A percentile compares a stretch with the other conserved stretches of the same genome.
phyloP scores from a whole-genome alignment of 441 rosid species.

The Syzygium malaccense region DNA sequence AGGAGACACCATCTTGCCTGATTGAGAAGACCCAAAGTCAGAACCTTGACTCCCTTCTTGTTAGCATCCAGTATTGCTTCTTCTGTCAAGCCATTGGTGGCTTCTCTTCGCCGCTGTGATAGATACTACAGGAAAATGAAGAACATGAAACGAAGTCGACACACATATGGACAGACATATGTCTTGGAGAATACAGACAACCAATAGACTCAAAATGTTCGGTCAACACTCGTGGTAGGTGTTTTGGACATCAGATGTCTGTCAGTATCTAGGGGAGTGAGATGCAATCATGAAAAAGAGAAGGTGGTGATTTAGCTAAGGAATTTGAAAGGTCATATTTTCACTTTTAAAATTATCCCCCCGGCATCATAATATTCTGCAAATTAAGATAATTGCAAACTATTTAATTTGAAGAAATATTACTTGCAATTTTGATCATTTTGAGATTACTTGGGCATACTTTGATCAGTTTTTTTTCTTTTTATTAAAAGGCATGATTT shows the following conservation, averaged over 20 bases:
- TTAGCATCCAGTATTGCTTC: conserved; percentile 48
- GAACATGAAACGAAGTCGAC: neutral
- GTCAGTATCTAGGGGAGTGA: neutral
- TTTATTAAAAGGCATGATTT: too few relatives aligned
- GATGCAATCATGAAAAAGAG: neutral
- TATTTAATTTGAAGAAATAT: too few relatives aligned
- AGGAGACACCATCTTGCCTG: conserved; percentile 26
- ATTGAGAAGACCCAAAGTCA: conserved; percentile 51
- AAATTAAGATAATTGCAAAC: too few relatives aligned
- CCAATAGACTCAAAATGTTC: neutral
- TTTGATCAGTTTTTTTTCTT: too few relatives aligned
- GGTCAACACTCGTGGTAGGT: neutral
- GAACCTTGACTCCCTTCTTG: conserved; percentile 34
- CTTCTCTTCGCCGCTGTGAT: conserved; percentile 8
- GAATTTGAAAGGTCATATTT: too few relatives aligned
- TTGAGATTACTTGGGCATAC: too few relatives aligned
- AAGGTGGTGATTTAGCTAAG: too few relatives aligned
- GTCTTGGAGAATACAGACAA: neutral
- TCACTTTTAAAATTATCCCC: too few relatives aligned
- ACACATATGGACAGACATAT: too few relatives aligned
- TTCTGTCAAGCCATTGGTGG: conserved; percentile 38
- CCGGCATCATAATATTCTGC: too few relatives aligned
- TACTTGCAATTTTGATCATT: too few relatives aligned
- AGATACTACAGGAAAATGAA: conserved; percentile 4
- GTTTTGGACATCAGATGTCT: neutral